These are phyloP conservation scores for Kuraishia cidri DNA, from an alignment of 805 yeast genomes.

Conservation along the genomic window DNA sequence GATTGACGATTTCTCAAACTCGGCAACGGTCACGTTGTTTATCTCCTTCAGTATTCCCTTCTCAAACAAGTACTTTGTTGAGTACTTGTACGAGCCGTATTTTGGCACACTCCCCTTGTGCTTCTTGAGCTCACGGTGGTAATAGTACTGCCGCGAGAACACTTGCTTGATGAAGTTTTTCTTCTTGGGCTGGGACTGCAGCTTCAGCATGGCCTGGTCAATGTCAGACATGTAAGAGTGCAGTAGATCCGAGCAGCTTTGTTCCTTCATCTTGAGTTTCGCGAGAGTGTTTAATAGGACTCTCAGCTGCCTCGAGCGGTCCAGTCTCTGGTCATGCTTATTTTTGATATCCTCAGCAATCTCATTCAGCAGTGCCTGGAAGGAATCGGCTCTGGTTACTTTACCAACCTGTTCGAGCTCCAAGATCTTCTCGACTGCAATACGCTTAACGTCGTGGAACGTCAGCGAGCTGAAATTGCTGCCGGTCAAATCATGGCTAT, in stretches of 20 bases:
- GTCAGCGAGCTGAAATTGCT: constrained; percentile 30
- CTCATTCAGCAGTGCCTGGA: constrained; percentile 73
- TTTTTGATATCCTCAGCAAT: constrained; percentile 70
- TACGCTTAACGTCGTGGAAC: constrained; percentile 71
- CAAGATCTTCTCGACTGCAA: constrained; percentile 65
- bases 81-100: constrained; percentile 72
- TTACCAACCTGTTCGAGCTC: constrained; percentile 65
- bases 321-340: constrained; percentile 32
- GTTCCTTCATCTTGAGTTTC: constrained; percentile 35
- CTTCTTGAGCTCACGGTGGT: constrained; percentile 61
- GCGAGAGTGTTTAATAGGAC: constrained; percentile 30
- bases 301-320: constrained; percentile 29
- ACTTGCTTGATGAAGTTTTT: constrained; percentile 38
- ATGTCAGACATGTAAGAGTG: constrained; percentile 37
- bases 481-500: neutral
- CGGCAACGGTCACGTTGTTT: constrained; percentile 35
- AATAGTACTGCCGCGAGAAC: constrained; percentile 70
- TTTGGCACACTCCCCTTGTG: constrained; percentile 58
- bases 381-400: constrained; percentile 58
- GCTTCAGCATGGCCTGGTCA: constrained; percentile 29
- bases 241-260: constrained; percentile 32
- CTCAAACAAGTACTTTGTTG: constrained; percentile 68
- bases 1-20: constrained; percentile 21
- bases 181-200: constrained; percentile 36
- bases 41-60: constrained; percentile 57